Evolutionary conservation across 768 basidiomycete genomes (phyloP).

Genomic region (Tulasnella calospora): DNA sequence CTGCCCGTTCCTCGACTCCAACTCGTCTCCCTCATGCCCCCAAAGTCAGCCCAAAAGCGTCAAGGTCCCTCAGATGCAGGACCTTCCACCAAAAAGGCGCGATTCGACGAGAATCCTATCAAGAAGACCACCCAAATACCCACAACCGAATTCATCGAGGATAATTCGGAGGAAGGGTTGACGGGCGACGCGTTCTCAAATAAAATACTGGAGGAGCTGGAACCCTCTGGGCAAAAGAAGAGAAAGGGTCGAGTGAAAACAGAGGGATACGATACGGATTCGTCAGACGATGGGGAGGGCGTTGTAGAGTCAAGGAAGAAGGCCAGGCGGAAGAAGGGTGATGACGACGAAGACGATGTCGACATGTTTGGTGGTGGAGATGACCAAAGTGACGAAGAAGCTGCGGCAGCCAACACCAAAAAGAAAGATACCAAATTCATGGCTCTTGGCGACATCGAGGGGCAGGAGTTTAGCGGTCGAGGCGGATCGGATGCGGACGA

Average conservation of each 20-base stretch:
- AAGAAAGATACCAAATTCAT: slow-evolving; percentile 68
- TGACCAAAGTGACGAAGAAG: slow-evolving; percentile 36
- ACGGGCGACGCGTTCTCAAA: slow-evolving; percentile 12
- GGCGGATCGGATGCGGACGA: slow-evolving; percentile 35
- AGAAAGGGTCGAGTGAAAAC: slow-evolving; percentile 73
- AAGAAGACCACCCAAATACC: background rate
- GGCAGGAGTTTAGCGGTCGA: slow-evolving; percentile 79
- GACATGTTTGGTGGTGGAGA: slow-evolving; percentile 77
- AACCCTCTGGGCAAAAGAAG: slow-evolving; percentile 43
- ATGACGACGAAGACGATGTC: slow-evolving; percentile 51
- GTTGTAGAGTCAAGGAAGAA: slow-evolving; percentile 73
- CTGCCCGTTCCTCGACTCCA: background rate
- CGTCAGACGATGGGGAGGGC: slow-evolving; percentile 91
- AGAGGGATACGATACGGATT: slow-evolving; percentile 91
- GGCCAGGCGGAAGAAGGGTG: slow-evolving; percentile 41
- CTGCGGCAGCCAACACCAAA: slow-evolving; percentile 39
- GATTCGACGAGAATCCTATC: background rate
- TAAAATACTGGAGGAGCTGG: slow-evolving; percentile 23
- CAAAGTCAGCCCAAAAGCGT: slow-evolving; percentile 1
- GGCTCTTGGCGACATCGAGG: slow-evolving; percentile 91
- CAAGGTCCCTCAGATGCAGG: background rate
- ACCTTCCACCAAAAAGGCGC: slow-evolving; percentile 11
- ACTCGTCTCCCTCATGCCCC: background rate
- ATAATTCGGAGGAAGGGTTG: background rate
- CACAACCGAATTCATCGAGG: background rate